Conservation (phyloP, 164 flowering plant genomes). For the Liquidambar formosana region DNA sequence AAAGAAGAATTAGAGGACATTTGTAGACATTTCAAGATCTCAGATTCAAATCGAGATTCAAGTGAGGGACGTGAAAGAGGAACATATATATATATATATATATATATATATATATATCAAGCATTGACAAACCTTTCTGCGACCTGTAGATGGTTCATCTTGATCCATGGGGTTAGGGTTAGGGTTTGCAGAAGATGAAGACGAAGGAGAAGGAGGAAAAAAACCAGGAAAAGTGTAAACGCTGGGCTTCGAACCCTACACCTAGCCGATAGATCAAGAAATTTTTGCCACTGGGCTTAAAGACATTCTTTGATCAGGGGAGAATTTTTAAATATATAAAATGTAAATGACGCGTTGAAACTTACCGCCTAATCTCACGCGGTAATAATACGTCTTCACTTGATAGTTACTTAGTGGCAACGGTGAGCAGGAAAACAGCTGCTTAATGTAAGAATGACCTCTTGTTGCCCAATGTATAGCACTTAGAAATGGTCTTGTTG, state of each 20-base stretch:
- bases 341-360: no score
- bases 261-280: background rate
- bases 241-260: conserved; percentile 1
- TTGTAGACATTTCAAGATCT: background rate
- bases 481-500: no score
- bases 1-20: background rate
- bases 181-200: conserved; percentile 2
- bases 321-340: no score
- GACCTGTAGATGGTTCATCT: background rate
- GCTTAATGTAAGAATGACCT: no score
- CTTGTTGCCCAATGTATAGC: no score
- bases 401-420: no score
- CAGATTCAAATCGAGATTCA: background rate
- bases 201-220: background rate
- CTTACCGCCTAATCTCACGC: no score
- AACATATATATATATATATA: no score
- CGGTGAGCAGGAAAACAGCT: no score
- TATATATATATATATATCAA: background rate
- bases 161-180: conserved; percentile 13
- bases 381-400: no score
- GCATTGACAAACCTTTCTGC: conserved; percentile 5
- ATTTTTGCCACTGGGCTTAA: background rate
- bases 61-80: background rate
- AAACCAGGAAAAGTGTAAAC: background rate
- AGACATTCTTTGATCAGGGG: no score